A percentile compares a stretch with the other conserved stretches of the same genome.
phyloP scores from a whole-genome alignment of 345 rosid species.

The Eucalyptus curtisii region DNA sequence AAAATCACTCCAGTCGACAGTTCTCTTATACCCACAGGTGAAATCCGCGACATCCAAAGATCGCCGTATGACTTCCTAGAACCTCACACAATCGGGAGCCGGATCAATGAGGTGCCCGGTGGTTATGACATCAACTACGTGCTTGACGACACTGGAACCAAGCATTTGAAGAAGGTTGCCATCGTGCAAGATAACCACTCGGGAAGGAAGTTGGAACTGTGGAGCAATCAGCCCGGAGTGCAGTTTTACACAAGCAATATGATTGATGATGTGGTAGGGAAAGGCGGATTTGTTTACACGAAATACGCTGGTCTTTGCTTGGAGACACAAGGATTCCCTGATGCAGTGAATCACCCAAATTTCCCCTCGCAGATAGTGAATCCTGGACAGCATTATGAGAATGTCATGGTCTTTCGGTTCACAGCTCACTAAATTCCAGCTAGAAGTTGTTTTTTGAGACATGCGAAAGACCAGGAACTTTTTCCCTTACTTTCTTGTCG shows the following conservation, averaged over 20 bases:
- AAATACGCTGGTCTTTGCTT: constrained; percentile 43
- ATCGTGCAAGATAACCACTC: constrained; percentile 36
- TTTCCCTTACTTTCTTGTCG: not conserved
- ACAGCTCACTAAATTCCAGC: constrained; percentile 5
- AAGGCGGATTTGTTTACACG: constrained; percentile 34
- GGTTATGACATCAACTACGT: constrained; percentile 86
- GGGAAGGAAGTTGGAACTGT: constrained; percentile 72
- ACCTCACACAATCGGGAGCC: constrained; percentile 30
- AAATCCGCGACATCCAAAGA: constrained; percentile 17
- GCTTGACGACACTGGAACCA: constrained; percentile 10
- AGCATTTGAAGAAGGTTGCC: constrained; percentile 39
- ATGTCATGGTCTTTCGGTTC: constrained; percentile 63
- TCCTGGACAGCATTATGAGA: constrained; percentile 40
- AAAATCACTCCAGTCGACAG: constrained; percentile 54
- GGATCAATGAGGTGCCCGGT: constrained; percentile 22
- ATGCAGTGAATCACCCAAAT: constrained; percentile 58
- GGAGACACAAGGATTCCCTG: constrained; percentile 87
- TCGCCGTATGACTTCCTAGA: constrained; percentile 60
- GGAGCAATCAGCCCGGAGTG: constrained; percentile 55
- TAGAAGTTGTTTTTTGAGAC: not conserved
- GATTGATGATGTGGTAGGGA: constrained; percentile 36
- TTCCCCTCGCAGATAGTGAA: constrained; percentile 74
- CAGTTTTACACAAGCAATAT: constrained; percentile 62
- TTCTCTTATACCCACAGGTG: constrained; percentile 71
- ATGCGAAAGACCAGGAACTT: not conserved